Evolutionary conservation across 495 filamentous ascomycete genomes (phyloP).

Genomic region (Letharia columbiana): DNA sequence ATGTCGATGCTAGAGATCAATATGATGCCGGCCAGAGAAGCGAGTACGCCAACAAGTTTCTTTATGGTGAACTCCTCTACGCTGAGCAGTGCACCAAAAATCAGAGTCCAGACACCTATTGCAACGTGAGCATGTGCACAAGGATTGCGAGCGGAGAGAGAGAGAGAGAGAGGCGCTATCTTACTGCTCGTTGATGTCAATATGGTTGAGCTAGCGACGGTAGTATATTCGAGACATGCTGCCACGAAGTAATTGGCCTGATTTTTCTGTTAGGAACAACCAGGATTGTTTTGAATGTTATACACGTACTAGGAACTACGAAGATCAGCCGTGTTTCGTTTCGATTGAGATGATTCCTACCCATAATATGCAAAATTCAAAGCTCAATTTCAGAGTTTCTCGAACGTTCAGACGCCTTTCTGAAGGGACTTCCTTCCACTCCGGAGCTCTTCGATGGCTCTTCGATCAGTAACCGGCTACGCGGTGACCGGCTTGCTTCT

Average conservation of each 20-base stretch:
- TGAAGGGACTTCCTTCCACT: neutral
- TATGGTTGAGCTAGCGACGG: slow-evolving; percentile 85
- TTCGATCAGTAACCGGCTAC: slow-evolving; percentile 17
- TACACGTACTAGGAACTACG: slow-evolving; percentile 36
- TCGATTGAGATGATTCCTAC: slow-evolving; percentile 28
- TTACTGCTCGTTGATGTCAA: slow-evolving; percentile 78
- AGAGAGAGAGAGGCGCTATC: slow-evolving; percentile 11
- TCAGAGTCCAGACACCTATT: slow-evolving; percentile 71
- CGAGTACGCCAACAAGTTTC: slow-evolving; percentile 79
- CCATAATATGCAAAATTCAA: slow-evolving; percentile 89
- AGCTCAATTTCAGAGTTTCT: slow-evolving; percentile 66
- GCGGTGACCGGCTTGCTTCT: slow-evolving; percentile 15
- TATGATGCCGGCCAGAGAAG: slow-evolving; percentile 73
- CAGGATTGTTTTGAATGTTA: neutral
- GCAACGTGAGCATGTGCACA: slow-evolving; percentile 6
- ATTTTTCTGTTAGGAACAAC: slow-evolving; percentile 10
- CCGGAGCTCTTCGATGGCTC: slow-evolving; percentile 14
- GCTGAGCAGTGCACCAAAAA: slow-evolving; percentile 65
- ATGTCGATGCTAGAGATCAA: slow-evolving; percentile 82
- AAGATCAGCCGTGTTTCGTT: slow-evolving; percentile 26
- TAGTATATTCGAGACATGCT: slow-evolving; percentile 86
- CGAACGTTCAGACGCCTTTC: slow-evolving; percentile 43
- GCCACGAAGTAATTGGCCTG: slow-evolving; percentile 83
- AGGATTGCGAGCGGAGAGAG: neutral
- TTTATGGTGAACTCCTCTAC: slow-evolving; percentile 77